Evolutionary conservation across 495 filamentous ascomycete genomes (phyloP).

Genomic region (Copromyces sp.): DNA sequence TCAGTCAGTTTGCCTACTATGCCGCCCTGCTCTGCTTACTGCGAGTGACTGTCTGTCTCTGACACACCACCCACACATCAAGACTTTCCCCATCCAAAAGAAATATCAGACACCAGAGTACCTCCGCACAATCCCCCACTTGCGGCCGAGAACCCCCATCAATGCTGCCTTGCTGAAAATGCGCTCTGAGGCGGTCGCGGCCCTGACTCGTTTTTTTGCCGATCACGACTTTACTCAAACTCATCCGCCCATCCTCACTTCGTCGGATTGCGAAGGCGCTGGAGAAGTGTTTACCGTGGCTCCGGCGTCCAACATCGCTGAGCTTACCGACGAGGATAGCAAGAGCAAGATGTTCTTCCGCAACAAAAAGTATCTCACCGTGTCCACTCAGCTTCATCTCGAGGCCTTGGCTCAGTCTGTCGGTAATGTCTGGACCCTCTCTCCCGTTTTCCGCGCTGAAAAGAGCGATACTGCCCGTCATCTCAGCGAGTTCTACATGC

Average conservation of each 20-base stretch:
- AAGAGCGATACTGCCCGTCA: conserved; percentile 90
- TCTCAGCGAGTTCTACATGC: conserved; percentile 97
- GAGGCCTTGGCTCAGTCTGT: conserved; percentile 86
- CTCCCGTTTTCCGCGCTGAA: conserved; percentile 89
- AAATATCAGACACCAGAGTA: conserved; percentile 88
- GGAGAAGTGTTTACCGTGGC: conserved; percentile 85
- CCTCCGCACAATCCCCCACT: conserved; percentile 79
- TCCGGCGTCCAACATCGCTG: conserved; percentile 20
- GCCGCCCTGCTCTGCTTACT: not conserved
- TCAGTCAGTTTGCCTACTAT: conserved; percentile 31
- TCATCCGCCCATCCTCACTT: conserved; percentile 89
- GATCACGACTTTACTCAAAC: conserved; percentile 67
- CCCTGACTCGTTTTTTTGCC: conserved; percentile 62
- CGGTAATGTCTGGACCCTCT: conserved; percentile 86
- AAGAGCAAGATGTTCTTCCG: conserved; percentile 56
- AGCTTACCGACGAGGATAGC: conserved; percentile 2
- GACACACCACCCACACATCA: conserved; percentile 12
- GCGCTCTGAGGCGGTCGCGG: conserved; percentile 68
- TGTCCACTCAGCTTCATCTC: conserved; percentile 89
- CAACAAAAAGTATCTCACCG: conserved; percentile 87
- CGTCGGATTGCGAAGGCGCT: conserved; percentile 94
- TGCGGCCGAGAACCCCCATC: conserved; percentile 73
- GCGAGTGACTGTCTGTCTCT: conserved; percentile 4
- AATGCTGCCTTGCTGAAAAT: conserved; percentile 73
- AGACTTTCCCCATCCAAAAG: conserved; percentile 89